Evolutionary conservation across 1,284 basidiomycete genomes (phyloP).

Genomic region (Macrocystidia cucumis): DNA sequence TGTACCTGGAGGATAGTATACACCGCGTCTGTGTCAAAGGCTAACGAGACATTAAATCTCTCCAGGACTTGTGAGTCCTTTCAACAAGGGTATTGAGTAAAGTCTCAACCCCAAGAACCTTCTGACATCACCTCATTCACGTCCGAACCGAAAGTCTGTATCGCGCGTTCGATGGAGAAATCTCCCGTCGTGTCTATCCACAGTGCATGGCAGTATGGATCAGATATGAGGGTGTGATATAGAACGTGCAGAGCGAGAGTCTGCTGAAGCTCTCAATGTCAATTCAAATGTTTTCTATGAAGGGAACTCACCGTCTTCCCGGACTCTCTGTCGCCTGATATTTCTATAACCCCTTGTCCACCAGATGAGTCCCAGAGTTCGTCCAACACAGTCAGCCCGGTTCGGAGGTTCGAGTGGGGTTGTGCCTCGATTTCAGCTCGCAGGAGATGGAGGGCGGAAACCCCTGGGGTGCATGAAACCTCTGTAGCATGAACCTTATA

Average conservation of each 20-base stretch:
- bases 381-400: slow-evolving; percentile 42
- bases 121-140: slow-evolving; percentile 29
- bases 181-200: slow-evolving; percentile 72
- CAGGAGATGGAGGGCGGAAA: slow-evolving; percentile 32
- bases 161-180: slow-evolving; percentile 46
- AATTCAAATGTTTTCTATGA: slow-evolving; percentile 4
- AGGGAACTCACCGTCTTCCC: slow-evolving; percentile 56
- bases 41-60: slow-evolving; percentile 42
- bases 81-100: slow-evolving; percentile 21
- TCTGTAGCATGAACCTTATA: slow-evolving; percentile 30
- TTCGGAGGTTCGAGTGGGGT: slow-evolving; percentile 15
- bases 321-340: slow-evolving; percentile 52
- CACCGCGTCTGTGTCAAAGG: slow-evolving; percentile 48
- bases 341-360: slow-evolving; percentile 45
- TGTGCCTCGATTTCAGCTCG: no score
- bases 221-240: slow-evolving; percentile 37
- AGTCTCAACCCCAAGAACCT: neutral
- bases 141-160: slow-evolving; percentile 27
- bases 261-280: slow-evolving; percentile 25
- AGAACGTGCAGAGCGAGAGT: slow-evolving; percentile 49
- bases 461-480: slow-evolving; percentile 31
- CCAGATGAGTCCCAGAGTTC: slow-evolving; percentile 40
- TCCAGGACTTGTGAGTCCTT: slow-evolving; percentile 25
- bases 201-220: slow-evolving; percentile 30
- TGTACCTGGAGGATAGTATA: slow-evolving; percentile 44